phyloP scores from a whole-genome alignment of 768 basidiomycete species.

The Nevesoporus exiguus region DNA sequence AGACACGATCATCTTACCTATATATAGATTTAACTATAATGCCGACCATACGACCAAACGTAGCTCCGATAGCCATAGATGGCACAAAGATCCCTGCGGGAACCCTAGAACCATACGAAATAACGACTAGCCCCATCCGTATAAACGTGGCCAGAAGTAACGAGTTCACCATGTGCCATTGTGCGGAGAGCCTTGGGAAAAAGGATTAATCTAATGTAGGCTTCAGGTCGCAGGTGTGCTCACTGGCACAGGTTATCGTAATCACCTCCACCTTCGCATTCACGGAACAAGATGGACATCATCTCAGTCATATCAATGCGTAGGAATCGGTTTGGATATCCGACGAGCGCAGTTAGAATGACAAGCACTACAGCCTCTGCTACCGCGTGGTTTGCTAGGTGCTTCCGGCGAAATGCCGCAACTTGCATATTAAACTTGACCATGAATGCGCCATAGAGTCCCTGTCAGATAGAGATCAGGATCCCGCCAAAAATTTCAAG shows the following conservation, averaged over 20 bases:
- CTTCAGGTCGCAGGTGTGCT: conserved; percentile 31
- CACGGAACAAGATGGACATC: conserved; percentile 90
- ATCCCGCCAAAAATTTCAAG: neutral
- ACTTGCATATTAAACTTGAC: conserved; percentile 97
- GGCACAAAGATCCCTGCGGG: conserved; percentile 98
- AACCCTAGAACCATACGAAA: conserved; percentile 95
- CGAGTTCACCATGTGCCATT: conserved; percentile 95
- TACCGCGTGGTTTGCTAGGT: conserved; percentile 79
- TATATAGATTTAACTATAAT: conserved; percentile 94
- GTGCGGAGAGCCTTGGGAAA: conserved; percentile 65
- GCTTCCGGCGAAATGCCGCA: conserved; percentile 90
- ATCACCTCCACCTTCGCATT: conserved; percentile 91
- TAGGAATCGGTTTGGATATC: conserved; percentile 92
- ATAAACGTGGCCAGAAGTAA: conserved; percentile 88
- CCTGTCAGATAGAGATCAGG: conserved; percentile 46
- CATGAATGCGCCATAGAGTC: conserved; percentile 94
- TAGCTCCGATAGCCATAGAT: conserved; percentile 97
- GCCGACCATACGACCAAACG: conserved; percentile 95
- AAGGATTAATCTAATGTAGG: conserved; percentile 5
- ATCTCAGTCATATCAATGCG: conserved; percentile 98
- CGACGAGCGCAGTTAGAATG: conserved; percentile 83
- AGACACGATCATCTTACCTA: conserved; percentile 48
- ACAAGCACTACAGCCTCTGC: conserved; percentile 88
- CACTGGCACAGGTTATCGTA: conserved; percentile 95
- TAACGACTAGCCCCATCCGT: conserved; percentile 78